A percentile compares a stretch with the other conserved stretches of the same genome.
phyloP scores from a whole-genome alignment of 352 stramenopile genomes.

The Plasmopara halstedii region DNA sequence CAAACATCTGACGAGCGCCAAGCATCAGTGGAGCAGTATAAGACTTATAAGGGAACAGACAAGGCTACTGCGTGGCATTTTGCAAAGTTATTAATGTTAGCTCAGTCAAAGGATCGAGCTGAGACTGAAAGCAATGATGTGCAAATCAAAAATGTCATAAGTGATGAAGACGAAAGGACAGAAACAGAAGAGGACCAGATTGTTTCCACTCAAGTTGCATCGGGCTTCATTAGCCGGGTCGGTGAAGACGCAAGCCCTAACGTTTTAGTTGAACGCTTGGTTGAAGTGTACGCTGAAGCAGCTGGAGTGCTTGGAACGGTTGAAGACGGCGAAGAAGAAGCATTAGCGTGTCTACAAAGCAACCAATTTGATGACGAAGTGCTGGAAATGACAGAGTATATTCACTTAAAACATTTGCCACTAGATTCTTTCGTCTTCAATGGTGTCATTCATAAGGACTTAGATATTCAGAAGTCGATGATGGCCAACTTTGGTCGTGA shows the following conservation, averaged over 20 bases:
- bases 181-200: constrained; percentile 10
- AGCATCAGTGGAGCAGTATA: constrained; percentile 34
- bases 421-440: constrained; percentile 80
- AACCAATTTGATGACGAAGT: constrained; percentile 50
- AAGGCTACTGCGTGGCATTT: constrained; percentile 71
- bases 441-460: constrained; percentile 59
- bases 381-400: constrained; percentile 68
- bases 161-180: constrained; percentile 5
- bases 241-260: constrained; percentile 34
- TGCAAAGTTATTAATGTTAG: constrained; percentile 65
- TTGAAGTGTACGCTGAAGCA: constrained; percentile 58
- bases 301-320: constrained; percentile 26
- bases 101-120: constrained; percentile 43
- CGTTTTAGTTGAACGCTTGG: constrained; percentile 39
- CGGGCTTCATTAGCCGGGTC: constrained; percentile 47
- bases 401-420: constrained; percentile 73
- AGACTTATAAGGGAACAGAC: constrained; percentile 24
- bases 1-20: constrained; percentile 33
- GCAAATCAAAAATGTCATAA: constrained; percentile 8
- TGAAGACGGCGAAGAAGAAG: constrained; percentile 38
- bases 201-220: constrained; percentile 25
- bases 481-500: constrained; percentile 77
- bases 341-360: constrained; percentile 30
- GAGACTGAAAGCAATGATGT: constrained; percentile 7
- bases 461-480: constrained; percentile 65